A percentile compares a stretch with the other conserved stretches of the same genome.
Evolutionary conservation across 441 rosid genomes (phyloP).

Genomic region (Mallotus japonicus): DNA sequence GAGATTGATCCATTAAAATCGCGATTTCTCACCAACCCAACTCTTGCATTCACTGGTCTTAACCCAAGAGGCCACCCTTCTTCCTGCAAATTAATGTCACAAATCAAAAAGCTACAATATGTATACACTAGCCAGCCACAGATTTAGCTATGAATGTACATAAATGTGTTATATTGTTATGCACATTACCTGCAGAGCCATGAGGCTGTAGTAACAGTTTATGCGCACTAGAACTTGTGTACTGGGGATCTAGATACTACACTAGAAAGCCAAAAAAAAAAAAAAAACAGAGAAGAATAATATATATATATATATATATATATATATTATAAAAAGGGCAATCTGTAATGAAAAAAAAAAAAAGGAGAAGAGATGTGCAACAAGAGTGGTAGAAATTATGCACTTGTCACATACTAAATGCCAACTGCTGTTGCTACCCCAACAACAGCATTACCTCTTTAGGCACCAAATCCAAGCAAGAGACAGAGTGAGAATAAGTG

Average conservation of each 20-base stretch:
- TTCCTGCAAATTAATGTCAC: slow-evolving; percentile 39
- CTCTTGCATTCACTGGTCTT: slow-evolving; percentile 66
- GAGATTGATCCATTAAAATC: slow-evolving; percentile 60
- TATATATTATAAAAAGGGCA: too few relatives aligned
- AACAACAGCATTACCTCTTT: background rate
- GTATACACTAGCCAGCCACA: background rate
- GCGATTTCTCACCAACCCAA: slow-evolving; percentile 52
- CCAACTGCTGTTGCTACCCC: background rate
- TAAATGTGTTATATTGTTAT: background rate
- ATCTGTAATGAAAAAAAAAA: background rate
- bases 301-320: too few relatives aligned
- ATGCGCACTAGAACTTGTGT: background rate
- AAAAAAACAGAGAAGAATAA: background rate
- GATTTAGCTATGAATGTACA: background rate
- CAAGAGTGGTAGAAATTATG: background rate
- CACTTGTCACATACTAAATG: slow-evolving; percentile 10
- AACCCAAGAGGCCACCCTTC: slow-evolving; percentile 88
- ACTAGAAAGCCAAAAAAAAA: too few relatives aligned
- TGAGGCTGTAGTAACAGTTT: background rate
- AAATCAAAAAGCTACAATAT: background rate
- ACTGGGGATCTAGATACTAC: background rate
- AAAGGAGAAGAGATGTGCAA: background rate
- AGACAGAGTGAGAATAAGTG: background rate
- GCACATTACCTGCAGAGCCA: slow-evolving; percentile 43
- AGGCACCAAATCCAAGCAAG: background rate